Percentiles rank a stretch among this genome's conserved stretches.
Evolutionary conservation across 129 eudicot species (phyloP).

Genomic region (Artemisia annua): DNA sequence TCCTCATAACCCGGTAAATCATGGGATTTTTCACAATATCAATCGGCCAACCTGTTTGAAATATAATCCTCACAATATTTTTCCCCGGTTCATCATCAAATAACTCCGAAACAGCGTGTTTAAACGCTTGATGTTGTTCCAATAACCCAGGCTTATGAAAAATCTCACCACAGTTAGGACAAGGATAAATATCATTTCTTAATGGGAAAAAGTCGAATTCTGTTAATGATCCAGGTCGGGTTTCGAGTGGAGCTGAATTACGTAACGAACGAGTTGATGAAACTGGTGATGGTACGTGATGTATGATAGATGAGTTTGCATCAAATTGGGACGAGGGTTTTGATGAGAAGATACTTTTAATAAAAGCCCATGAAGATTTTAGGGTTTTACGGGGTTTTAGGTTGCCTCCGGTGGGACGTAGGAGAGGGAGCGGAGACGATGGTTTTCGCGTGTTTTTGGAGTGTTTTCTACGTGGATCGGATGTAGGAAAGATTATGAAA

Average conservation of each 20-base stretch:
- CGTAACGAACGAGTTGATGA: slow-evolving; percentile 43
- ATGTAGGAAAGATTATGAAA: slow-evolving; percentile 45
- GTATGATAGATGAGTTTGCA: slow-evolving; percentile 27
- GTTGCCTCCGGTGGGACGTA: slow-evolving; percentile 38
- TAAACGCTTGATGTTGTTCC: slow-evolving; percentile 60
- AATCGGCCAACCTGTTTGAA: slow-evolving; percentile 74
- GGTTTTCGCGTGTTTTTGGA: slow-evolving; percentile 33
- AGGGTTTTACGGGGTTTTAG: slow-evolving; percentile 42
- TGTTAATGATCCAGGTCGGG: slow-evolving; percentile 29
- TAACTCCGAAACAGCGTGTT: slow-evolving; percentile 83
- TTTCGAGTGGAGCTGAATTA: neutral
- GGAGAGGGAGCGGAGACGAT: slow-evolving; percentile 41
- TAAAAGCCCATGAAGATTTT: slow-evolving; percentile 49
- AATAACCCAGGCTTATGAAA: slow-evolving; percentile 54
- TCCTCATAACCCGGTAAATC: slow-evolving; percentile 72
- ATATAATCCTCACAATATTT: slow-evolving; percentile 69
- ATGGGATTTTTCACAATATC: slow-evolving; percentile 30
- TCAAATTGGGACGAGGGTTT: slow-evolving; percentile 19
- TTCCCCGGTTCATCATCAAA: slow-evolving; percentile 71
- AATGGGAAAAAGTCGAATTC: slow-evolving; percentile 45
- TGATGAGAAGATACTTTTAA: slow-evolving; percentile 52
- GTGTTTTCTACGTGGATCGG: slow-evolving; percentile 28
- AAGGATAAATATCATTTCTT: slow-evolving; percentile 68
- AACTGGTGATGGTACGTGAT: slow-evolving; percentile 37
- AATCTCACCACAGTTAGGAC: slow-evolving; percentile 74